Evolutionary conservation across 495 filamentous ascomycete species (phyloP), one percentile per base, ranked within the genome.

Genomic region (Penicillium lagena): DNA sequence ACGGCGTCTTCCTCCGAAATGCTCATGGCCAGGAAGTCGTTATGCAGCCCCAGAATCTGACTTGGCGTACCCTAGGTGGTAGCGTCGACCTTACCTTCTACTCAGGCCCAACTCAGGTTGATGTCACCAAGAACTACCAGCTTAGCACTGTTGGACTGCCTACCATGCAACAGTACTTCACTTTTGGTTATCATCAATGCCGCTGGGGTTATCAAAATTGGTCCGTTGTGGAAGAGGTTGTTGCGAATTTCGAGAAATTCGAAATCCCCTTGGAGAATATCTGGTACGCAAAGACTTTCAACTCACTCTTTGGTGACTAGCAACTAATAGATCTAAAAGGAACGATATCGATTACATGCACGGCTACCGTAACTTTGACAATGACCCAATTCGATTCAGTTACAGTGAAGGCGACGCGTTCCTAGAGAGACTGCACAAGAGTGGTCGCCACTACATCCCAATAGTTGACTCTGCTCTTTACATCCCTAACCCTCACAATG

Each of bases 401-500:
- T 72, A 75, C 38, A 56, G 50, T 12, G 74, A 71, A 41, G 78
- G 72, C 12, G 70, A 80, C 39, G 62, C 64, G 1, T 89, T 94
- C 56, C 56, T 95, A 10, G 61, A 66, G 1, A 63, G 69, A 12
- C 64, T 95, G 2, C 87, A 90, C 58, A 64, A 66, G 4, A 76
- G 77, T 50, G 75, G 79, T 8, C 85, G 85, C 52, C 83, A 90
- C 52, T 94, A 80, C 43, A 73, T 95, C 7, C 87, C 87, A 0
- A 93, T 95, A 37, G 76, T 95, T n/a, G 89, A 94, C 56, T 75
- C 84, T 3, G 88, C 86, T 6, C 79, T 93, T 28, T 91, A 90
- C 50, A 78, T 81, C 17, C 86, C 87, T 0, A 85, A 89, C 41
- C 85, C 85, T 3, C 64, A 76, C 12, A 85, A 93, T 51, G 69